Base-by-base conservation (phyloP, 202 grass and related monocot genomes). In the Setaria viridis region DNA sequence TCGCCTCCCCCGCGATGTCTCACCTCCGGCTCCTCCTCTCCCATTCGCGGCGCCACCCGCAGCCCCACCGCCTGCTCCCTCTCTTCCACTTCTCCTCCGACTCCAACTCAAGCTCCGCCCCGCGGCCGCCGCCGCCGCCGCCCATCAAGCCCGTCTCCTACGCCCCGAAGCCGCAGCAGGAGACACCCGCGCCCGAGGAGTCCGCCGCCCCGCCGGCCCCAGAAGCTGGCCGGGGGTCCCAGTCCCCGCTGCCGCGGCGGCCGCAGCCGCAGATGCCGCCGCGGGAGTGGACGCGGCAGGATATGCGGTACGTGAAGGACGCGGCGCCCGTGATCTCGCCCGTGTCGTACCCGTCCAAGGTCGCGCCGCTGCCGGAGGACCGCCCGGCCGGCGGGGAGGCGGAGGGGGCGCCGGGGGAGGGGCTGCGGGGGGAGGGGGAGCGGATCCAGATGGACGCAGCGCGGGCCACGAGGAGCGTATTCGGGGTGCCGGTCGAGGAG, bases 321-420 rank as follows among this genome's bases (percentile, higher is more conserved):
- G 32, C 67, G 51, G 66, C 33, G 19, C 93, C 93, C n/a, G 8
- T 9, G 80, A 87, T 99, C 80, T 84, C 88, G 68, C 91, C 91
- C 10, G 93, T 99, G 12, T 90, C 96, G 10, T 99, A 99, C 76
- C 84, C 90, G 39, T 51, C 86, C 57, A 90, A 89, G 79, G 91
- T 96, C 57, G 93, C 93, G 58, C 93, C 96, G 50, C 88, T 99
- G 63, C 96, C 96, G 39, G 96, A 83, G 63, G 85, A 99, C 77
- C 81, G 73, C 25, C 66, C 62, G 5, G 67, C 78, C 11, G 87
- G 67, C 3, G 80, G 75, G 33, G 79, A 7, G 67, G 72, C 66
- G 7, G 86, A 82, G 14, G 86, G 21, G 55, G 69, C 3, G 49
- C 77, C 57, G 62, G 80, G 86, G 20, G 90, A 78, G 62, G 84